These are phyloP conservation scores for Fusarium cicatricum DNA, from an alignment of 2,329 filamentous ascomycete species.

Conservation along the genomic window DNA sequence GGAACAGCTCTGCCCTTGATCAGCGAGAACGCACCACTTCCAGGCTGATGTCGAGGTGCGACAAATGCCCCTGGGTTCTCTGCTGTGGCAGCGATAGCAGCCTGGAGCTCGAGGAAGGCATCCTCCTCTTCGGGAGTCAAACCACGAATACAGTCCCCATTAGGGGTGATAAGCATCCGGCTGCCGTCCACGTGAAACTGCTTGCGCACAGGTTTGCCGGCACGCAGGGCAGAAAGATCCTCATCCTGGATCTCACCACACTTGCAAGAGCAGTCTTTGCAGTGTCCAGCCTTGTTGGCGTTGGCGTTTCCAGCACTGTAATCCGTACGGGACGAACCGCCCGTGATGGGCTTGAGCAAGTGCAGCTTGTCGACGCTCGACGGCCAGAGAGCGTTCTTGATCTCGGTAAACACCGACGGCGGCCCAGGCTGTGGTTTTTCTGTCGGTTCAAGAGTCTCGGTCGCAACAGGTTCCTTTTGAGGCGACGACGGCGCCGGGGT, in stretches of 20 bases:
- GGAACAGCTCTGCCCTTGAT: slow-evolving; percentile 72
- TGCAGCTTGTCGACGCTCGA: slow-evolving; percentile 47
- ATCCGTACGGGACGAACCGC: slow-evolving; percentile 42
- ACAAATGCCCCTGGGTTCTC: slow-evolving; percentile 64
- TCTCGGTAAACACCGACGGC: slow-evolving; percentile 48
- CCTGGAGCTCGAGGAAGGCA: slow-evolving; percentile 74
- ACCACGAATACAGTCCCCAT: slow-evolving; percentile 79
- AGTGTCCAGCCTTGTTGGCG: slow-evolving; percentile 42
- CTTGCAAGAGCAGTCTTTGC: slow-evolving; percentile 50
- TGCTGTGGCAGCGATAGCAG: slow-evolving; percentile 59
- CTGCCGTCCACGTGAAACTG: slow-evolving; percentile 65
- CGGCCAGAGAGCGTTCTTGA: slow-evolving; percentile 47
- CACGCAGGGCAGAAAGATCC: slow-evolving; percentile 63
- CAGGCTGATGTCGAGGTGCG: slow-evolving; percentile 62
- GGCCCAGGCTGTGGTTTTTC: slow-evolving; percentile 47
- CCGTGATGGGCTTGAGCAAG: slow-evolving; percentile 49
- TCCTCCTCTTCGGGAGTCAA: slow-evolving; percentile 74
- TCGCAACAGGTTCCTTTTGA: slow-evolving; percentile 24
- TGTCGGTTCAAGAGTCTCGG: slow-evolving; percentile 27
- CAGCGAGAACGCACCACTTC: slow-evolving; percentile 65
- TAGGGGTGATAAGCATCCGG: slow-evolving; percentile 76
- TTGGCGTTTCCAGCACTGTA: slow-evolving; percentile 28
- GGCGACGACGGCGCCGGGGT: slow-evolving; percentile 29
- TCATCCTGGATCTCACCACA: slow-evolving; percentile 54
- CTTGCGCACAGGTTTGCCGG: slow-evolving; percentile 67